Conservation (phyloP, 257 asterid species). For the Jasminum sambac region DNA sequence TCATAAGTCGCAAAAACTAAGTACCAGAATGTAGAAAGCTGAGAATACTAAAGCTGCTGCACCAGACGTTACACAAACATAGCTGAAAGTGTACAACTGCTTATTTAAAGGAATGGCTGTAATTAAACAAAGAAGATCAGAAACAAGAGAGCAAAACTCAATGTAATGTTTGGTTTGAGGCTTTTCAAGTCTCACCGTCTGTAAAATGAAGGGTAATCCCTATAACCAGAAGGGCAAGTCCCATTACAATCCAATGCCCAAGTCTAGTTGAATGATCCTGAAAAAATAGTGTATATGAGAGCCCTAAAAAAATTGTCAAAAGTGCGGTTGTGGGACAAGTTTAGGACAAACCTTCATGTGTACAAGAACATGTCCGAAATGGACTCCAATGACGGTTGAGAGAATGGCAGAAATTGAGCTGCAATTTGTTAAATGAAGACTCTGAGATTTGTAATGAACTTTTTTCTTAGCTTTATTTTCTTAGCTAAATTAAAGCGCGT, state of each 20-base stretch:
- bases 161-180: not conserved
- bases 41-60: conserved; percentile 72
- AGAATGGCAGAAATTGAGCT: conserved; percentile 78
- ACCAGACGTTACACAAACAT: conserved; percentile 72
- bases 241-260: conserved; percentile 56
- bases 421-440: conserved; percentile 27
- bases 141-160: not conserved
- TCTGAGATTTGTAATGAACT: not conserved
- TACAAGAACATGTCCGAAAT: conserved; percentile 68
- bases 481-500: too few species aligned
- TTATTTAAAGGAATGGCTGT: conserved; percentile 79
- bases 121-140: conserved; percentile 16
- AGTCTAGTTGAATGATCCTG: conserved; percentile 70
- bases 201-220: conserved; percentile 67
- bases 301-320: not conserved
- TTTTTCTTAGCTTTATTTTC: not conserved
- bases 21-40: conserved; percentile 59
- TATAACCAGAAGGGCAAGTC: conserved; percentile 48
- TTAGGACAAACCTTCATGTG: conserved; percentile 50
- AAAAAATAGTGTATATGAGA: conserved; percentile 1
- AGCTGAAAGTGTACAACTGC: conserved; percentile 75
- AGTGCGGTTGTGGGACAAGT: not conserved
- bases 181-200: conserved; percentile 40
- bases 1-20: conserved; percentile 9
- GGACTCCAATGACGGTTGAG: conserved; percentile 67